Evolutionary conservation across 805 yeast species (phyloP).

Genomic region (Phaffomyces thermotolerans): DNA sequence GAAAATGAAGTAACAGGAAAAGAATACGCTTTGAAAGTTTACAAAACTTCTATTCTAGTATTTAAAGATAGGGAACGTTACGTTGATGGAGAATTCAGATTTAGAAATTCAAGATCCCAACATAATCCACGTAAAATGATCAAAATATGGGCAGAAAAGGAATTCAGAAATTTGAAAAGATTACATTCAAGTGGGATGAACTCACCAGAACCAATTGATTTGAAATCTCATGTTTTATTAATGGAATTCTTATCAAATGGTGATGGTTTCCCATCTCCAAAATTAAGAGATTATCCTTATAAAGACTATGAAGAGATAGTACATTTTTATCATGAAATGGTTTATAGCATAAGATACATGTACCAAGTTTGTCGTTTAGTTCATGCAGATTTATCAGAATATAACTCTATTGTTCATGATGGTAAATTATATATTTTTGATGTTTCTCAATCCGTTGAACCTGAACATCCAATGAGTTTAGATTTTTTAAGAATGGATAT

Average conservation of each 20-base stretch:
- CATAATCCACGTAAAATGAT: slow-evolving; percentile 97
- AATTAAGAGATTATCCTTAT: slow-evolving; percentile 77
- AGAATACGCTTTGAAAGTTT: slow-evolving; percentile 86
- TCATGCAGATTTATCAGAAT: slow-evolving; percentile 96
- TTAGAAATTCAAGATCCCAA: slow-evolving; percentile 75
- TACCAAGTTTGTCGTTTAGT: slow-evolving; percentile 85
- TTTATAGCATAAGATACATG: slow-evolving; percentile 79
- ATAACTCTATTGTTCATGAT: slow-evolving; percentile 81
- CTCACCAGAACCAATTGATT: slow-evolving; percentile 88
- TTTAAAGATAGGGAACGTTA: slow-evolving; percentile 95
- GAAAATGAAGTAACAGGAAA: slow-evolving; percentile 32
- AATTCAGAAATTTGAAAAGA: slow-evolving; percentile 86
- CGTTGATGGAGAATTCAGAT: slow-evolving; percentile 93
- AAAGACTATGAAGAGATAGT: slow-evolving; percentile 58
- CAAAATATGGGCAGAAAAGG: slow-evolving; percentile 97
- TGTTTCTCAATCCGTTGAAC: slow-evolving; percentile 96
- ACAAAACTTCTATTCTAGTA: slow-evolving; percentile 93
- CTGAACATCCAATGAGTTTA: slow-evolving; percentile 94
- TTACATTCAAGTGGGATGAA: slow-evolving; percentile 73
- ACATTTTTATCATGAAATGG: slow-evolving; percentile 66
- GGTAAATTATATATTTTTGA: slow-evolving; percentile 80
- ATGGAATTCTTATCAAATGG: slow-evolving; percentile 87
- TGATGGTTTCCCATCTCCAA: slow-evolving; percentile 84
- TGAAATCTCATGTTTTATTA: slow-evolving; percentile 83
- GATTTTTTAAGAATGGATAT: slow-evolving; percentile 97